A percentile compares a stretch with the other conserved stretches of the same genome.
Evolutionary conservation across 1,284 basidiomycete species (phyloP).

Genomic region (Melanopsichium pennsylvanicum): DNA sequence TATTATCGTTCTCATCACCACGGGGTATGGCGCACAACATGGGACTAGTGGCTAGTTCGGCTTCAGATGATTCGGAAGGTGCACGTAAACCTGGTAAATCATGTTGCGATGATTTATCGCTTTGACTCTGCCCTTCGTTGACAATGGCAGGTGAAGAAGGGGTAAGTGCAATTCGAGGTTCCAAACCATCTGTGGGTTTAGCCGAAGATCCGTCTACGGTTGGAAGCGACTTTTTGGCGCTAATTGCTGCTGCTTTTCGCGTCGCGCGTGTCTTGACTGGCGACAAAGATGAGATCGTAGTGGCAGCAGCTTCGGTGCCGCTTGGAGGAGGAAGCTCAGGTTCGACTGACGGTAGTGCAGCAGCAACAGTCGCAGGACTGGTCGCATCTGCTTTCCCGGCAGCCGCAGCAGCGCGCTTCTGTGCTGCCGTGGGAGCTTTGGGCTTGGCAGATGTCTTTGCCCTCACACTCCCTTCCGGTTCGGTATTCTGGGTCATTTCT

Average conservation of each 20-base stretch:
- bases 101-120: background rate
- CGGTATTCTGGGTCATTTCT: too few species aligned
- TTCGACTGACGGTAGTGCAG: too few species aligned
- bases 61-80: constrained; percentile 35
- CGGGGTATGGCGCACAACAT: constrained; percentile 35
- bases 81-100: constrained; percentile 19
- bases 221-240: too few species aligned
- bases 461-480: too few species aligned
- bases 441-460: too few species aligned
- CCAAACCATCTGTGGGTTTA: background rate
- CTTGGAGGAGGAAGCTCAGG: too few species aligned
- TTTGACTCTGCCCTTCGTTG: constrained; percentile 1
- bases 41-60: constrained; percentile 43
- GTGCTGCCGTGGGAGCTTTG: too few species aligned
- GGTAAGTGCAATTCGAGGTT: constrained; percentile 17
- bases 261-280: too few species aligned
- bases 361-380: background rate
- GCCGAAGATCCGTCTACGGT: too few species aligned
- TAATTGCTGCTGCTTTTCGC: too few species aligned
- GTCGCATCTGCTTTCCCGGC: constrained; percentile 8
- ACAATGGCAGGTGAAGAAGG: constrained; percentile 20
- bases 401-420: constrained; percentile 4
- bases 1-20: constrained; percentile 8
- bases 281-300: too few species aligned
- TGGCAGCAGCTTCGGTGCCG: too few species aligned